These are phyloP conservation scores for Skeletonema tropicum DNA, from an alignment of 108 stramenopile genomes.

Conservation along the genomic window DNA sequence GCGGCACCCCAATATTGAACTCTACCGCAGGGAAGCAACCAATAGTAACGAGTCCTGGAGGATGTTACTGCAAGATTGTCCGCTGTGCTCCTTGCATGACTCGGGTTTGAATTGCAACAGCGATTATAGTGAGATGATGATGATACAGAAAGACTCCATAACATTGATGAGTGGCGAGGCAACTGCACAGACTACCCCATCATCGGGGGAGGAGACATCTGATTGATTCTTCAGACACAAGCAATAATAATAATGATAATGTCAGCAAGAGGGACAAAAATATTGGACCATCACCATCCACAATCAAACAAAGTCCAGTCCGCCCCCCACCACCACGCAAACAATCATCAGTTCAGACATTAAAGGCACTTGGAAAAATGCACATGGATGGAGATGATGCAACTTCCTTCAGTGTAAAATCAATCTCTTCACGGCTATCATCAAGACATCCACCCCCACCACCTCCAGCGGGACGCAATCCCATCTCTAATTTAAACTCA, in stretches of 20 bases:
- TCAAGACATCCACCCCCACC: conserved; percentile 21
- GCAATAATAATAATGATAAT: conserved; percentile 5
- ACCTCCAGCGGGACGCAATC: conserved; percentile 3
- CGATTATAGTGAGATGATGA: background rate
- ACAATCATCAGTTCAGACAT: conserved; percentile 4
- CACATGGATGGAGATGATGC: background rate
- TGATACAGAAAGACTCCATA: background rate
- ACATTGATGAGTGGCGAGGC: conserved; percentile 2
- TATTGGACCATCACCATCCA: background rate
- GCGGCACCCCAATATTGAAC: conserved; percentile 11
- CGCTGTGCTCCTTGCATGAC: conserved; percentile 10
- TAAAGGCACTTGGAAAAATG: conserved; percentile 4
- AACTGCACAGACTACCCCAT: background rate
- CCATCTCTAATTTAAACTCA: background rate
- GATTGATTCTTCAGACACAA: background rate
- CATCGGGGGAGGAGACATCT: conserved; percentile 6
- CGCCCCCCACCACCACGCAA: background rate
- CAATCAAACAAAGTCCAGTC: background rate
- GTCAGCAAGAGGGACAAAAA: background rate
- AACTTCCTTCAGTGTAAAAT: background rate
- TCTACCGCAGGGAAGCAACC: conserved; percentile 1
- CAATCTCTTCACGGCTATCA: background rate
- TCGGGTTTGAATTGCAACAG: background rate
- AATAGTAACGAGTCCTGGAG: conserved; percentile 5
- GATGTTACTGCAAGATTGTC: conserved; percentile 13